Evolutionary conservation across 495 filamentous ascomycete genomes (phyloP).

Genomic region (Jackrogersella multiformis): DNA sequence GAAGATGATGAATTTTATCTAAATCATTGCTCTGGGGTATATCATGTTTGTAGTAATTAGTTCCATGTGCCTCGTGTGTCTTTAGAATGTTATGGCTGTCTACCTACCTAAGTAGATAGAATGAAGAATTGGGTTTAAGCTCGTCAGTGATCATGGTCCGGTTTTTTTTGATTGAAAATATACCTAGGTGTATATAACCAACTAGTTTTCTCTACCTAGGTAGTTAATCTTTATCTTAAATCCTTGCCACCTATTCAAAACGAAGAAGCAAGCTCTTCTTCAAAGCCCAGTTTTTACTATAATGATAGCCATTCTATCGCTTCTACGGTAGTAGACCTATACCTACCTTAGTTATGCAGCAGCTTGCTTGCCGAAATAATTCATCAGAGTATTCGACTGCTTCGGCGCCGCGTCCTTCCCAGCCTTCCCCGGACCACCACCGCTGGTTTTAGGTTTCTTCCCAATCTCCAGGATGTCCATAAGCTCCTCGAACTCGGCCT

Average conservation of each 20-base stretch:
- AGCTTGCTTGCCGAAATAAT: slow-evolving; percentile 54
- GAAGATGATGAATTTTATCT: background rate
- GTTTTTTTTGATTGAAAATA: too few relatives aligned
- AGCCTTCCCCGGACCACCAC: slow-evolving; percentile 40
- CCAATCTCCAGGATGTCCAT: slow-evolving; percentile 62
- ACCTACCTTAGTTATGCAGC: background rate
- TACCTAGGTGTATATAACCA: too few relatives aligned
- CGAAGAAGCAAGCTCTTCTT: too few relatives aligned
- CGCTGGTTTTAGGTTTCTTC: slow-evolving; percentile 56
- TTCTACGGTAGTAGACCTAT: too few relatives aligned
- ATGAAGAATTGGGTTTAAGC: too few relatives aligned
- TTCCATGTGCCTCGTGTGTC: background rate
- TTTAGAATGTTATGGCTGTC: too few relatives aligned
- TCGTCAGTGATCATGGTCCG: too few relatives aligned
- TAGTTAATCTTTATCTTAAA: too few relatives aligned
- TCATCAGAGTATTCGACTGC: slow-evolving; percentile 60
- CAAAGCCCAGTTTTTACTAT: too few relatives aligned
- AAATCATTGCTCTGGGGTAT: background rate
- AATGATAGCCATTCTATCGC: too few relatives aligned
- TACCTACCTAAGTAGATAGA: background rate
- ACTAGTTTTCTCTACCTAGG: too few relatives aligned
- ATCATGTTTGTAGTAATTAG: background rate
- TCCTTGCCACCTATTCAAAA: too few relatives aligned
- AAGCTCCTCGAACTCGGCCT: slow-evolving; percentile 65
- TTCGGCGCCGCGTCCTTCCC: slow-evolving; percentile 36